Evolutionary conservation across 2,329 filamentous ascomycete species (phyloP).

Genomic region (Claviceps pazoutovae): DNA sequence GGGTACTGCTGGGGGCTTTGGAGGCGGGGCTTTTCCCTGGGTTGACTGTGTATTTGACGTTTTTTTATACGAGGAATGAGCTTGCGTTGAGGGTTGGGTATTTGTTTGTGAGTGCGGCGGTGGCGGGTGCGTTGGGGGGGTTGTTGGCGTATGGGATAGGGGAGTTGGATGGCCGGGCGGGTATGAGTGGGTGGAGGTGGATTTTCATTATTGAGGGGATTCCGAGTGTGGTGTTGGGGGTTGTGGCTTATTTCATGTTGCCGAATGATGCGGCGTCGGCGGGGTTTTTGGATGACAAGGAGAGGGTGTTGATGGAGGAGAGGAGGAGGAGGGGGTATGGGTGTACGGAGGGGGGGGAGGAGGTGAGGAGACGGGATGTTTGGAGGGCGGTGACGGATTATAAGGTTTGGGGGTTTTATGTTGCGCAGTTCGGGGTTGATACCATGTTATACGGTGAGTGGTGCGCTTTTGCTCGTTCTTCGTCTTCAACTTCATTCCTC

Average conservation of each 20-base stretch:
- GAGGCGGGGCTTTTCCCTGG: conserved; percentile 61
- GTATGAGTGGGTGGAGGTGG: conserved; percentile 57
- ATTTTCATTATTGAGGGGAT: conserved; percentile 44
- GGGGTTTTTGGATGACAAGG: conserved; percentile 41
- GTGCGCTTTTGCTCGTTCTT: background rate
- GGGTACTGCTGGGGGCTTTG: conserved; percentile 52
- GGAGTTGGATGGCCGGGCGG: conserved; percentile 50
- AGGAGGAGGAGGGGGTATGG: conserved; percentile 29
- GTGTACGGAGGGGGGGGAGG: conserved; percentile 29
- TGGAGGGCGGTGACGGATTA: conserved; percentile 55
- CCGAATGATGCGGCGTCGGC: conserved; percentile 35
- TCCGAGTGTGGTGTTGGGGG: conserved; percentile 25
- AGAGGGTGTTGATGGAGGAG: conserved; percentile 50
- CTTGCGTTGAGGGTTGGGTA: conserved; percentile 60
- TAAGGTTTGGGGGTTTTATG: conserved; percentile 59
- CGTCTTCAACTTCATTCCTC: too few species aligned
- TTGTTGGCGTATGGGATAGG: conserved; percentile 62
- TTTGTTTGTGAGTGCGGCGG: conserved; percentile 55
- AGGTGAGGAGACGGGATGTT: conserved; percentile 46
- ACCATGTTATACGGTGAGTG: conserved; percentile 54
- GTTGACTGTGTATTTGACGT: conserved; percentile 53
- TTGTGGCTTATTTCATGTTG: conserved; percentile 20
- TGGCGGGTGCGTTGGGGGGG: conserved; percentile 59
- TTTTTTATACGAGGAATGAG: conserved; percentile 64
- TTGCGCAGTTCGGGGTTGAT: conserved; percentile 58